These are phyloP conservation scores for Russula griseocarnosa DNA, from an alignment of 768 basidiomycete genomes.

Conservation along the genomic window DNA sequence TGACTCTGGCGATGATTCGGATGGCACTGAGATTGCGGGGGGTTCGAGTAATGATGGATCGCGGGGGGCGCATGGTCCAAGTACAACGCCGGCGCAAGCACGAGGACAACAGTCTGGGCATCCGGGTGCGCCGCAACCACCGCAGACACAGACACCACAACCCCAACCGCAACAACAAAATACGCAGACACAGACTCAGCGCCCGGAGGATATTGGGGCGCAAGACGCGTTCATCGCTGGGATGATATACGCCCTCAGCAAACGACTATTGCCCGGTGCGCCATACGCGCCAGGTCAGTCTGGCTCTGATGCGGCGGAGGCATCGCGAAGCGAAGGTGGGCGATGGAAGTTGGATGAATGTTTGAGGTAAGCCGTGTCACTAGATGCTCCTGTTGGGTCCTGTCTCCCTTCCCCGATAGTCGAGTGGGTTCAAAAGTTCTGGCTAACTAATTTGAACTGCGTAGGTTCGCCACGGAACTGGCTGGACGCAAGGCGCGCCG, in stretches of 20 bases:
- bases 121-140: not conserved
- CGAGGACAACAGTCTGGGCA: slow-evolving; percentile 6
- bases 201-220: slow-evolving; percentile 68
- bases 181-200: slow-evolving; percentile 29
- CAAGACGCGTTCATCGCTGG: slow-evolving; percentile 84
- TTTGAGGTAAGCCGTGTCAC: slow-evolving; percentile 48
- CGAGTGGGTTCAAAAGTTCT: too few relatives aligned
- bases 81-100: not conserved
- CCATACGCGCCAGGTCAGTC: slow-evolving; percentile 64
- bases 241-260: slow-evolving; percentile 78
- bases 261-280: slow-evolving; percentile 64
- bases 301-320: slow-evolving; percentile 24
- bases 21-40: slow-evolving; percentile 54
- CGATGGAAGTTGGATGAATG: slow-evolving; percentile 83
- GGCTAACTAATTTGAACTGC: not conserved
- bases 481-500: slow-evolving; percentile 69
- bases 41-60: slow-evolving; percentile 31
- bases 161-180: slow-evolving; percentile 4
- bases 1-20: slow-evolving; percentile 58
- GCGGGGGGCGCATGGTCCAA: slow-evolving; percentile 31
- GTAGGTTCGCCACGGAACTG: slow-evolving; percentile 79
- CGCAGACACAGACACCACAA: not conserved
- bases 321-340: slow-evolving; percentile 36
- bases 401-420: too few relatives aligned
- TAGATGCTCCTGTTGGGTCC: too few relatives aligned